phyloP scores from a whole-genome alignment of 495 filamentous ascomycete genomes.

The Chaetomidium leptoderma region DNA sequence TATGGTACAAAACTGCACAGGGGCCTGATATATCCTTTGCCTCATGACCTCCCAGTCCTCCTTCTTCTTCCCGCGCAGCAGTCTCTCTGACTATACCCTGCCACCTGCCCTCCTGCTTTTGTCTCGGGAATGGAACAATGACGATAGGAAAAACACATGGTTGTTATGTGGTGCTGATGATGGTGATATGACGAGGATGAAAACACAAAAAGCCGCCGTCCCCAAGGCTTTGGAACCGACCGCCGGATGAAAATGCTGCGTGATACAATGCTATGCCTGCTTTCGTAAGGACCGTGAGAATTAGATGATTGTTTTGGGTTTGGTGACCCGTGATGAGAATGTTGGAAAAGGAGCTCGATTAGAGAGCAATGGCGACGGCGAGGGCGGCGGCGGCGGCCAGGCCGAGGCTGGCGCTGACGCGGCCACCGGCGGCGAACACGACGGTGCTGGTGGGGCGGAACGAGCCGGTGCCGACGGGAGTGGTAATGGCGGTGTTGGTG shows the following conservation, averaged over 20 bases:
- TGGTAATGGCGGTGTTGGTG: constrained; percentile 32
- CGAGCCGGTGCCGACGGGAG: constrained; percentile 31
- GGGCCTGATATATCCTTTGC: not conserved
- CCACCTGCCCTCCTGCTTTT: not conserved
- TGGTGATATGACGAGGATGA: not conserved
- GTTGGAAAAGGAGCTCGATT: not conserved
- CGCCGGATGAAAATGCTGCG: constrained; percentile 1
- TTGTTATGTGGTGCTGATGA: not conserved
- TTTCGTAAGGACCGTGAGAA: constrained; percentile 23
- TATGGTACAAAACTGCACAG: not conserved
- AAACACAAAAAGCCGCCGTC: not conserved
- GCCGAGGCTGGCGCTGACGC: constrained; percentile 38
- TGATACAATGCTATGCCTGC: constrained; percentile 13
- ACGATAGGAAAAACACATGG: not conserved
- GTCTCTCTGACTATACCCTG: constrained; percentile 1
- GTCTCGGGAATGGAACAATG: not conserved
- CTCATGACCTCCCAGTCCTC: not conserved
- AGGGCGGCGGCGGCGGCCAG: constrained; percentile 30
- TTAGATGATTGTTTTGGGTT: not conserved
- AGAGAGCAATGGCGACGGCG: constrained; percentile 37
- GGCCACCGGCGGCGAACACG: constrained; percentile 35
- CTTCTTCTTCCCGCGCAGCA: not conserved
- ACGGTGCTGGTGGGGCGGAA: constrained; percentile 31
- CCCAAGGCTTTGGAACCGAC: constrained; percentile 3
- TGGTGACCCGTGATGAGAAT: not conserved